A percentile compares a stretch with the other conserved stretches of the same genome.
Conservation (phyloP, 306 rosid species). For the Corylus avellana region DNA sequence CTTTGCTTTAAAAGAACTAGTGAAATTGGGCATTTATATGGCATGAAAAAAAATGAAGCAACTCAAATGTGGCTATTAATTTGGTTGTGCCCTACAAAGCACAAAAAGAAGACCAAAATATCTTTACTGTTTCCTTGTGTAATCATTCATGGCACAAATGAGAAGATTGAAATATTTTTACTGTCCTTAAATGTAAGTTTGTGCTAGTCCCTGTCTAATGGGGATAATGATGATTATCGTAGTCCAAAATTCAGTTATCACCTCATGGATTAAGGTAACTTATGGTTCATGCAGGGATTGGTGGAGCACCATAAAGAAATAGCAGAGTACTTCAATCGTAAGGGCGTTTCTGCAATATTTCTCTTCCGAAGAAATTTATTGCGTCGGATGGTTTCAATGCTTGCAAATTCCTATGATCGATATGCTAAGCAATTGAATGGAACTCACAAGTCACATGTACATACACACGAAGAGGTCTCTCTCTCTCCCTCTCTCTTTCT, state of each 20-base stretch:
- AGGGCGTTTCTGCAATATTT: slow-evolving; percentile 76
- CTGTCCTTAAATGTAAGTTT: background rate
- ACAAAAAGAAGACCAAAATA: background rate
- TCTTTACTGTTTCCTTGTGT: background rate
- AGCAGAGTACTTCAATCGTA: slow-evolving; percentile 72
- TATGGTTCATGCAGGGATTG: slow-evolving; percentile 60
- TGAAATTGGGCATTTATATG: background rate
- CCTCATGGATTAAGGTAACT: background rate
- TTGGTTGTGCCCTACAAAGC: background rate
- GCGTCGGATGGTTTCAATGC: slow-evolving; percentile 75
- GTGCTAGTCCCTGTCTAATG: background rate
- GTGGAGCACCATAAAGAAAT: slow-evolving; percentile 76
- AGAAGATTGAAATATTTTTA: background rate
- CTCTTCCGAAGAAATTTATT: slow-evolving; percentile 80
- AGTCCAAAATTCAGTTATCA: background rate
- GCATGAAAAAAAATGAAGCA: background rate
- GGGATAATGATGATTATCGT: background rate
- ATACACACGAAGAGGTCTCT: slow-evolving; percentile 76
- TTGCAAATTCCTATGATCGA: slow-evolving; percentile 91
- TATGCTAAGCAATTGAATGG: slow-evolving; percentile 90
- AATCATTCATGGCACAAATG: background rate
- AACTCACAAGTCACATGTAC: slow-evolving; percentile 94
- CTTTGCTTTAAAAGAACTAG: background rate
- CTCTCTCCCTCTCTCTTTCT: background rate
- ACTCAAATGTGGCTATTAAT: background rate